Conservation (phyloP, 208 protist genomes). For the Trypanosoma conorhini region DNA sequence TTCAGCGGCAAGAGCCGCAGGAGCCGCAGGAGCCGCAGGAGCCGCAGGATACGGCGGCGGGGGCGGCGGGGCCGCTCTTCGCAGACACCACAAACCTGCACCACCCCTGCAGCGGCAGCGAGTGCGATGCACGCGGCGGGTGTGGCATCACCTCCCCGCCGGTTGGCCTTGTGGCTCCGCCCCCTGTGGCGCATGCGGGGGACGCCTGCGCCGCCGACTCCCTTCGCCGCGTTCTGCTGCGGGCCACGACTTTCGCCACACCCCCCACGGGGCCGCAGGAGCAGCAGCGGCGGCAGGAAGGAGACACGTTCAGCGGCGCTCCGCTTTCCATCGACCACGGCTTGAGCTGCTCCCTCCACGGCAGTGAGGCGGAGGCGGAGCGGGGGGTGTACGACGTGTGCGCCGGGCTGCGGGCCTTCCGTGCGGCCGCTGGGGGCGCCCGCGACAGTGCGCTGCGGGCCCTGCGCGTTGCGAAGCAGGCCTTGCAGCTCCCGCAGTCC, state of each 20-base stretch:
- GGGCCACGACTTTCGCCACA: slow-evolving; percentile 21
- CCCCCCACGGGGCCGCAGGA: background rate
- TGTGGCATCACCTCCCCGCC: background rate
- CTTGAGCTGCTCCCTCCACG: background rate
- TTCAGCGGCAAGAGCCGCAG: slow-evolving; percentile 1
- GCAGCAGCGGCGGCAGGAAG: background rate
- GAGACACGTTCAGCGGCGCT: background rate
- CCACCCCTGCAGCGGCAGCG: background rate
- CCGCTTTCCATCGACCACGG: slow-evolving; percentile 21
- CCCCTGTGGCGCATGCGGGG: background rate
- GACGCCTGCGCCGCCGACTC: background rate
- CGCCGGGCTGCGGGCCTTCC: slow-evolving; percentile 19
- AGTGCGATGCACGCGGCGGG: background rate
- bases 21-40: background rate
- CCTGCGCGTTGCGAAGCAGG: slow-evolving; percentile 11
- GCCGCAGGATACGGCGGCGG: background rate
- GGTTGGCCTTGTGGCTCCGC: background rate
- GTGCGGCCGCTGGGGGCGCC: slow-evolving; percentile 13
- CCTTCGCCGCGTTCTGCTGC: slow-evolving; percentile 16
- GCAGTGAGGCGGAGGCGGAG: background rate
- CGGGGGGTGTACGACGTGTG: background rate
- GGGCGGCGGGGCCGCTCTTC: background rate
- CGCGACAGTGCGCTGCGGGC: slow-evolving; percentile 15
- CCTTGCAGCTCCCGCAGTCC: background rate
- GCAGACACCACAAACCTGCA: background rate